Conservation (phyloP, 148 eudicot genomes). For the Silene conica region DNA sequence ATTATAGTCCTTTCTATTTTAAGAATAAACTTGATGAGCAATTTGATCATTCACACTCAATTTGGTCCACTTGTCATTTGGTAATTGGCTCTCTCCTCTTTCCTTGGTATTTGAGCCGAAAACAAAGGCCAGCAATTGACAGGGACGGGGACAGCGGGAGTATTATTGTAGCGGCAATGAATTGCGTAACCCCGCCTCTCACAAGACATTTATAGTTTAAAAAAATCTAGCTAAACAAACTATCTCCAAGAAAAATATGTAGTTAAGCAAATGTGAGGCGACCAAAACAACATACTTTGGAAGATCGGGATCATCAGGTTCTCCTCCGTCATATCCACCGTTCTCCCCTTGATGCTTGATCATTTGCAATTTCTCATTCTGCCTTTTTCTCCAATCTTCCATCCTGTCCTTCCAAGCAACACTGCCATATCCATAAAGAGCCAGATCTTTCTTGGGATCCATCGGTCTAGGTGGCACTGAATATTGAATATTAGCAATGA, state of each 20-base stretch:
- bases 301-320: conserved; percentile 57
- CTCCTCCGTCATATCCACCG: conserved; percentile 48
- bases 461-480: conserved; percentile 65
- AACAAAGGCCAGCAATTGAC: too few species aligned
- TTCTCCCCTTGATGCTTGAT: conserved; percentile 59
- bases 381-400: conserved; percentile 88
- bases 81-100: too few species aligned
- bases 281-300: conserved; percentile 49
- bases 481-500: conserved; percentile 22
- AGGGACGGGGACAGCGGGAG: too few species aligned
- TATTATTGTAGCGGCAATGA: not conserved
- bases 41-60: too few species aligned
- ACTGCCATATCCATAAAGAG: conserved; percentile 90
- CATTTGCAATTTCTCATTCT: conserved; percentile 66
- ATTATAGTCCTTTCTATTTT: too few species aligned
- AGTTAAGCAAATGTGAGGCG: not conserved
- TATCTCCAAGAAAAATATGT: not conserved
- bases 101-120: too few species aligned
- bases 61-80: too few species aligned
- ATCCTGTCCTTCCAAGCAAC: conserved; percentile 96
- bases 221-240: too few species aligned
- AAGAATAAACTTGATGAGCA: too few species aligned
- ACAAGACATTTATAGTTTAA: not conserved
- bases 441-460: conserved; percentile 86
- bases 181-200: not conserved